These are phyloP conservation scores for Licmophora abbreviata DNA, from an alignment of 108 stramenopile species.

Conservation along the genomic window DNA sequence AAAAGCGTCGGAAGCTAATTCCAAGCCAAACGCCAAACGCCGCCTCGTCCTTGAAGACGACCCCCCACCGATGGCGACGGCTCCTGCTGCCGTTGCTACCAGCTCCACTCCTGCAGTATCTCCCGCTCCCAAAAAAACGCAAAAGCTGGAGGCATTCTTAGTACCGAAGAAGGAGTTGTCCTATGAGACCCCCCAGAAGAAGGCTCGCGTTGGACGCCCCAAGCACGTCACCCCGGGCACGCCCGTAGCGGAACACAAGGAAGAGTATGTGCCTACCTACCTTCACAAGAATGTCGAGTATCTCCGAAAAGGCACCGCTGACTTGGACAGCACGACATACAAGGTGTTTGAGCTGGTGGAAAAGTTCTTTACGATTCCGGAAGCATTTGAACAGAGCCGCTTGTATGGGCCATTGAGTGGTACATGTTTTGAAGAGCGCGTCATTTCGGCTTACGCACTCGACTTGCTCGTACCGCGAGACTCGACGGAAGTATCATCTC, in stretches of 20 bases:
- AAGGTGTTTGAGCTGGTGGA: conserved; percentile 42
- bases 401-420: conserved; percentile 57
- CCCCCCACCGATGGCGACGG: no score
- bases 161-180: no score
- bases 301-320: conserved; percentile 29
- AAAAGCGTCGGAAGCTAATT: no score
- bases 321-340: conserved; percentile 15
- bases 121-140: no score
- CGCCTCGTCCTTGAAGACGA: no score
- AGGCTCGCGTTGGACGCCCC: no score
- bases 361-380: conserved; percentile 46
- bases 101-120: no score
- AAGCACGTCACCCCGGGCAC: no score
- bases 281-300: conserved; percentile 57
- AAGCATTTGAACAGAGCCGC: conserved; percentile 41
- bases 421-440: conserved; percentile 62
- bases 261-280: conserved; percentile 33
- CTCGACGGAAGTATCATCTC: background rate
- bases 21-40: no score
- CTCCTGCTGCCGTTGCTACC: no score
- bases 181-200: no score
- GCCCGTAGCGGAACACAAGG: background rate
- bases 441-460: conserved; percentile 50
- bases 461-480: conserved; percentile 23
- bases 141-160: no score